phyloP scores from a whole-genome alignment of 148 eudicot genomes.

The Spergularia marina region DNA sequence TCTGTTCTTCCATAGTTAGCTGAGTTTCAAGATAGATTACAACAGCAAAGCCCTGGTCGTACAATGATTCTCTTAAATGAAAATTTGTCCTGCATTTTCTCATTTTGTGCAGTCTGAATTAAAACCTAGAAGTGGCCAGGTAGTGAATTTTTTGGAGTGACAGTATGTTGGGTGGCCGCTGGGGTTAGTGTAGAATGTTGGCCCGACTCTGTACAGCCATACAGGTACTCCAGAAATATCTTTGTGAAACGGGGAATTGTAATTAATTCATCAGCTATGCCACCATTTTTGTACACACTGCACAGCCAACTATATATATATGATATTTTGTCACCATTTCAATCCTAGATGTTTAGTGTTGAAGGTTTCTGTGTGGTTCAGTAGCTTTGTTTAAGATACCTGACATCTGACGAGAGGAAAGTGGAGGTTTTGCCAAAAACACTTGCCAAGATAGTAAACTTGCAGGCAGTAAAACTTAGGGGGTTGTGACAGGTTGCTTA shows the following conservation, averaged over 20 bases:
- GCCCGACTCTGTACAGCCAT: slow-evolving; percentile 8
- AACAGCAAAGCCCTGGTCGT: too few species aligned
- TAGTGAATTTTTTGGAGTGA: neutral
- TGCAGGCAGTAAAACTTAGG: too few species aligned
- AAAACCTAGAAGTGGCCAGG: neutral
- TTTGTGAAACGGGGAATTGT: slow-evolving; percentile 9
- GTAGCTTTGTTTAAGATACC: too few species aligned
- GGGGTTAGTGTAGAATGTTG: neutral
- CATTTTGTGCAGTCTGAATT: neutral
- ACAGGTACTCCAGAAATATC: slow-evolving; percentile 11
- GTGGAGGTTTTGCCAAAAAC: too few species aligned
- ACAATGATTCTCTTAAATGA: neutral
- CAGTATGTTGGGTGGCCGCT: slow-evolving; percentile 1
- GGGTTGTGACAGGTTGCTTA: too few species aligned
- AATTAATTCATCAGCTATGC: slow-evolving; percentile 11
- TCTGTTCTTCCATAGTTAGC: neutral
- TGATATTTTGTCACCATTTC: neutral
- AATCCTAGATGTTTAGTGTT: neutral
- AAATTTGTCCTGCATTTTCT: neutral
- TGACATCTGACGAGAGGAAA: too few species aligned
- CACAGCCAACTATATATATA: neutral
- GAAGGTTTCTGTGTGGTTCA: too few species aligned
- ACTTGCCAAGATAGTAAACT: too few species aligned
- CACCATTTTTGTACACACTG: neutral
- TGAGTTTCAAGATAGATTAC: neutral